These are phyloP conservation scores for Aspergillus uvarum DNA, from an alignment of 2,329 filamentous ascomycete genomes.

Conservation along the genomic window DNA sequence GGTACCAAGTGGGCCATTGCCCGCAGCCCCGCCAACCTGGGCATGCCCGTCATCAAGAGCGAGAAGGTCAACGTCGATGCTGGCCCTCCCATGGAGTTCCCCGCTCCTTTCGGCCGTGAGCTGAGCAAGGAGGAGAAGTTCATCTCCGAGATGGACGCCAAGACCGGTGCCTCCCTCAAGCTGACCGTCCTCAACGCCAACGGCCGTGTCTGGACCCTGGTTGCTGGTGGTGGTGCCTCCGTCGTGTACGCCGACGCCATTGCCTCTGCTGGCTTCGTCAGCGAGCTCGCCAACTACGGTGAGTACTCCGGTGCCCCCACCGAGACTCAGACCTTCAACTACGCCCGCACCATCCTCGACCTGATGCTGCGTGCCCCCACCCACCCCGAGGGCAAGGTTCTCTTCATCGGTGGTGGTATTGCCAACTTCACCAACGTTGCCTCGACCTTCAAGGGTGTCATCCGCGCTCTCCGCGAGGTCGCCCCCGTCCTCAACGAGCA, in stretches of 20 bases:
- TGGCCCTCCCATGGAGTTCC: slow-evolving; percentile 98
- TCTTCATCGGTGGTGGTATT: slow-evolving; percentile 99
- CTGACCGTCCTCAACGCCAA: slow-evolving; percentile 89
- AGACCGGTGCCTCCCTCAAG: slow-evolving; percentile 98
- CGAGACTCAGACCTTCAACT: slow-evolving; percentile 99
- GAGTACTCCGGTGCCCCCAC: slow-evolving; percentile 99
- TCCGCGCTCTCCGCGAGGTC: slow-evolving; percentile 89
- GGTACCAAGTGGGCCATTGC: slow-evolving; percentile 99
- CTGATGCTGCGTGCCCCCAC: slow-evolving; percentile 91
- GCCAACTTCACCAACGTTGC: slow-evolving; percentile 99
- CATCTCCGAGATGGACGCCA: slow-evolving; percentile 97
- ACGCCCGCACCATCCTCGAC: slow-evolving; percentile 93
- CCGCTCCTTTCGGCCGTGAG: slow-evolving; percentile 97
- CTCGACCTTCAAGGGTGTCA: slow-evolving; percentile 99
- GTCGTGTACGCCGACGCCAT: slow-evolving; percentile 99
- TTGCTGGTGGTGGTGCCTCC: slow-evolving; percentile 98
- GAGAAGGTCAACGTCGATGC: slow-evolving; percentile 91
- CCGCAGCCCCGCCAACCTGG: slow-evolving; percentile 83
- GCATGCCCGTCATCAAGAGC: slow-evolving; percentile 67
- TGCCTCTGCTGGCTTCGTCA: slow-evolving; percentile 89
- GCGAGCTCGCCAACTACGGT: slow-evolving; percentile 98
- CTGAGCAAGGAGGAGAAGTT: slow-evolving; percentile 98
- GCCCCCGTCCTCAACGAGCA: slow-evolving; percentile 84
- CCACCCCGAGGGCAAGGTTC: slow-evolving; percentile 88
- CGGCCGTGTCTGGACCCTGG: slow-evolving; percentile 95